Evolutionary conservation across 805 yeast genomes (phyloP), one percentile per base, ranked within the genome.

Genomic region (Teunomyces stri): DNA sequence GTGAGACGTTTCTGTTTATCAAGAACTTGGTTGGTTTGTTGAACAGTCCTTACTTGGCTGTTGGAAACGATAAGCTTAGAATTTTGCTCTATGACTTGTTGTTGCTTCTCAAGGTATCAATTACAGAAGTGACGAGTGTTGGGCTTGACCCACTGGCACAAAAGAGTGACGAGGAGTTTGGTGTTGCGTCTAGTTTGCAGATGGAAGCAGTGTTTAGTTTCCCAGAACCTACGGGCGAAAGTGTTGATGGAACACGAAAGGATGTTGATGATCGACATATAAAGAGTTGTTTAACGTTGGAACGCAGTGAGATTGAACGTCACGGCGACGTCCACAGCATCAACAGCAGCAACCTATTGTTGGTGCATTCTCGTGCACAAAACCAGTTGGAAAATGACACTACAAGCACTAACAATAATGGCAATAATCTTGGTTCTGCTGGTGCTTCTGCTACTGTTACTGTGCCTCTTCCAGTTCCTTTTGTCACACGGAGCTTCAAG

Each of bases 1-100:
- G 72, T 59, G 61, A 59, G 64, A 74, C 75, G 37, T 78, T 78
- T 46, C 66, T 57, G 7, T 78, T 83, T 45, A 58, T 81, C 49
- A 68, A 71, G 51, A 75, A 75, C 49, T 61, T 82, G 56, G 70
- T 77, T 9, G 64, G 66, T 9, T 53, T 84, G 12, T 67, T 80
- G 49, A 69, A 74, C 39, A 70, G 79, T 9, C 58, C 66, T 4
- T 66, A 74, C 27, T 67, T 82, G 21, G 29, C 48, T 6, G 20
- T 46, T 6, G 55, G 40, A 56, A 65, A 78, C 51, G 76, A 75
- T 21, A 81, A 78, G 51, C 58, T 83, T 44, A 75, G 75, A 51
- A 82, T 82, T 43, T 61, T 83, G 51, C 64, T 83, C 1, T 81
- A 82, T 58, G 89, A 84, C 57, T 72, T 82, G 46, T 63, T 84